Evolutionary conservation across 1,139 yeast species (phyloP).

Genomic region (Diutina ranongensis): DNA sequence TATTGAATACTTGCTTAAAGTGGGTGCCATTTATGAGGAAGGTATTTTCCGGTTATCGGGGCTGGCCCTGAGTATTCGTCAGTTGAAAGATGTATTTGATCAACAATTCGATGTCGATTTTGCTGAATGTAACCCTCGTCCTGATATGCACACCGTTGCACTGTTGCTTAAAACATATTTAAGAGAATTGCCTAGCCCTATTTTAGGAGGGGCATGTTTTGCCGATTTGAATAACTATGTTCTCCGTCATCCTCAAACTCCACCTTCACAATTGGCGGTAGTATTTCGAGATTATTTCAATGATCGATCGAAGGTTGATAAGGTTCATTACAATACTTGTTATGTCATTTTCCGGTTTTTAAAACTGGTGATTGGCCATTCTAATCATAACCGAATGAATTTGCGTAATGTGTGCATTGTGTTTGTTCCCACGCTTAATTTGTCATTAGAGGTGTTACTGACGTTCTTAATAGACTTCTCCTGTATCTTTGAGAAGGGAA

Average conservation of each 20-base stretch:
- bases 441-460: conserved; percentile 54
- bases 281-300: conserved; percentile 22
- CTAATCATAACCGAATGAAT: conserved; percentile 72
- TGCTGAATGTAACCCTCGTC: conserved; percentile 16
- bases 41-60: conserved; percentile 91
- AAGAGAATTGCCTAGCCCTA: conserved; percentile 55
- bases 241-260: conserved; percentile 13
- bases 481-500: conserved; percentile 47
- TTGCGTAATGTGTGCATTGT: conserved; percentile 70
- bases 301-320: conserved; percentile 16
- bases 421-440: conserved; percentile 72
- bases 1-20: conserved; percentile 51
- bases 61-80: conserved; percentile 67
- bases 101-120: conserved; percentile 59
- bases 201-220: conserved; percentile 44
- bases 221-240: conserved; percentile 21
- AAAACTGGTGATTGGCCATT: conserved; percentile 50
- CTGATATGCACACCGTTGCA: conserved; percentile 69
- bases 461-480: conserved; percentile 54
- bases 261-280: conserved; percentile 18
- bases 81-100: conserved; percentile 61
- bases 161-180: conserved; percentile 67
- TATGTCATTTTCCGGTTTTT: conserved; percentile 58
- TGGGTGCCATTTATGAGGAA: conserved; percentile 73
- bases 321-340: conserved; percentile 48